Conservation (phyloP, 495 filamentous ascomycete genomes). For the Penicillium odoratum region DNA sequence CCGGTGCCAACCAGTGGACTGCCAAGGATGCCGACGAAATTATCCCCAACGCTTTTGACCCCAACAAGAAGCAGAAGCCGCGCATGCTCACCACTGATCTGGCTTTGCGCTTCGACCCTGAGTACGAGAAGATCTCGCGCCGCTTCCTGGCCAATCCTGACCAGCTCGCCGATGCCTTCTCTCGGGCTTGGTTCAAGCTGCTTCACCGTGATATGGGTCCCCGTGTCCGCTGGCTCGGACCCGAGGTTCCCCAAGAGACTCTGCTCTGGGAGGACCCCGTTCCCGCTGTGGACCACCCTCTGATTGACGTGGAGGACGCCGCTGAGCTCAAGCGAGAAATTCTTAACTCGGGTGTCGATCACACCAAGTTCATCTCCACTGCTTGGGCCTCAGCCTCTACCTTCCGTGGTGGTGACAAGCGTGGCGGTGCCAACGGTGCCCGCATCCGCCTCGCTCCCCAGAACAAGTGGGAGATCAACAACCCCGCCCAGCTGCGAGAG, state of each 20-base stretch:
- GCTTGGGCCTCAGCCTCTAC: constrained; percentile 71
- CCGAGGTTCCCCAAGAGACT: constrained; percentile 63
- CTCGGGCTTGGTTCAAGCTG: constrained; percentile 76
- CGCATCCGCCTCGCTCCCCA: constrained; percentile 71
- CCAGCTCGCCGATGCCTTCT: constrained; percentile 63
- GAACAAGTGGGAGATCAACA: constrained; percentile 68
- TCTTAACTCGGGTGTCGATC: constrained; percentile 54
- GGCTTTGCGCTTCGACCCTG: constrained; percentile 65
- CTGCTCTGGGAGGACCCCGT: constrained; percentile 67
- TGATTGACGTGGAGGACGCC: constrained; percentile 59
- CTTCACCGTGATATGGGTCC: constrained; percentile 74
- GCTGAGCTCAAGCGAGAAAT: constrained; percentile 64
- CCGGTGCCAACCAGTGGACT: constrained; percentile 70
- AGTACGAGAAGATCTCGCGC: constrained; percentile 71
- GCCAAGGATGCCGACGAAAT: constrained; percentile 63
- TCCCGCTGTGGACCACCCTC: constrained; percentile 52
- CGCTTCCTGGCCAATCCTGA: constrained; percentile 64
- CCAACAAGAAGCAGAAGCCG: constrained; percentile 64
- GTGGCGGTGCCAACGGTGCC: constrained; percentile 72
- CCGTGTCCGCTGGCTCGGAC: constrained; percentile 63
- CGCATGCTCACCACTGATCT: constrained; percentile 71
- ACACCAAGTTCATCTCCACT: constrained; percentile 55
- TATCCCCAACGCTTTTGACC: constrained; percentile 68
- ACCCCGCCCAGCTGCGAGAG: constrained; percentile 57
- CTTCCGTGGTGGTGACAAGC: constrained; percentile 75